A percentile compares a stretch with the other conserved stretches of the same genome.
Conservation (phyloP, 2,329 filamentous ascomycete species). For the Colletotrichum sp. region DNA sequence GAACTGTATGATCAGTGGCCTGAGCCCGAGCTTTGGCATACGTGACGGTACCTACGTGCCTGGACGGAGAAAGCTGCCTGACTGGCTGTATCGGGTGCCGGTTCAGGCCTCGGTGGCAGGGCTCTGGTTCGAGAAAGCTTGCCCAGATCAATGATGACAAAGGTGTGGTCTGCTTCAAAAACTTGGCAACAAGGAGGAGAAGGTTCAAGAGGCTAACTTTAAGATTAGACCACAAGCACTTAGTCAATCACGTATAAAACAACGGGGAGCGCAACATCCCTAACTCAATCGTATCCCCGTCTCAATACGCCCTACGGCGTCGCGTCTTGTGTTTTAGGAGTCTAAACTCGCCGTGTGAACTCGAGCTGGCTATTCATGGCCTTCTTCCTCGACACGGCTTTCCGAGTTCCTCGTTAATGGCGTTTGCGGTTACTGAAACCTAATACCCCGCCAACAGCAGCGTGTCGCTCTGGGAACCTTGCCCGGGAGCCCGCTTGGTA, state of each 20-base stretch:
- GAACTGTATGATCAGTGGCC: not conserved
- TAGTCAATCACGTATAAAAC: not conserved
- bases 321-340: not conserved
- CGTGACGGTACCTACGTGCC: not conserved
- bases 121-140: not conserved
- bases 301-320: not conserved
- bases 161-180: not conserved
- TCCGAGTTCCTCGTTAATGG: not conserved
- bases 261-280: not conserved
- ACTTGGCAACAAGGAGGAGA: not conserved
- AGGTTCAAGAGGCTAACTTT: not conserved
- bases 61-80: not conserved
- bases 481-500: not conserved
- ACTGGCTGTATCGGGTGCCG: not conserved
- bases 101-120: not conserved
- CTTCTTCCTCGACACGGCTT: not conserved
- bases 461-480: not conserved
- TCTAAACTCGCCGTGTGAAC: not conserved
- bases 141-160: not conserved
- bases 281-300: not conserved
- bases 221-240: not conserved
- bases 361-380: not conserved
- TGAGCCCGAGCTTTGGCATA: not conserved
- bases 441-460: not conserved
- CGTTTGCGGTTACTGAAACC: not conserved